Conservation (phyloP, 1,284 basidiomycete genomes). For the Stereum hirsutum region DNA sequence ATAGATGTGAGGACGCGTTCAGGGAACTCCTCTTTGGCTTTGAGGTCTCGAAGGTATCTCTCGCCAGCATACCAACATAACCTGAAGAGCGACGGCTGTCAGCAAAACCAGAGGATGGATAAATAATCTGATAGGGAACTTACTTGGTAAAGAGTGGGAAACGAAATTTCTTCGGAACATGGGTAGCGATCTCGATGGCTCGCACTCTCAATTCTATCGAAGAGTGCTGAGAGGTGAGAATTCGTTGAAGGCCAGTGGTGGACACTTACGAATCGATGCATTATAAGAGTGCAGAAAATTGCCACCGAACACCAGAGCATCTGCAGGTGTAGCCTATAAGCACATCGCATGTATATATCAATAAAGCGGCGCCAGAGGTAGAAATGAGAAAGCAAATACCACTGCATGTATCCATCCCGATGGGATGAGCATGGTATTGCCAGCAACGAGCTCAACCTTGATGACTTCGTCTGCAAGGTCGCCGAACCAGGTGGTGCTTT, state of each 20-base stretch:
- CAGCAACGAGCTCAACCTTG: slow-evolving; percentile 73
- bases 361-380: not conserved
- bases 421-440: slow-evolving; percentile 95
- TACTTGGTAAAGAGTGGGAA: slow-evolving; percentile 84
- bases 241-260: not conserved
- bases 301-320: slow-evolving; percentile 94
- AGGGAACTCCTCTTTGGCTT: slow-evolving; percentile 49
- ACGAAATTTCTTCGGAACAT: slow-evolving; percentile 91
- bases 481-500: slow-evolving; percentile 86
- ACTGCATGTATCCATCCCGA: slow-evolving; percentile 98
- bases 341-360: too few relatives aligned
- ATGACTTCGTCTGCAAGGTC: slow-evolving; percentile 84
- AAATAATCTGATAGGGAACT: slow-evolving; percentile 14
- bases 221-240: not conserved
- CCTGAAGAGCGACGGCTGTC: slow-evolving; percentile 27
- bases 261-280: slow-evolving; percentile 56
- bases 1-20: slow-evolving; percentile 67
- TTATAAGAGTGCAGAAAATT: slow-evolving; percentile 92
- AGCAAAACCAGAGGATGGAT: slow-evolving; percentile 1
- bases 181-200: slow-evolving; percentile 88
- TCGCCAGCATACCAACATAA: slow-evolving; percentile 88
- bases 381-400: slow-evolving; percentile 34
- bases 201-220: slow-evolving; percentile 72
- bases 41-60: slow-evolving; percentile 66
- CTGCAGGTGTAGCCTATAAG: slow-evolving; percentile 80